Conservation (phyloP, 2,329 filamentous ascomycete genomes). For the Eutypella sp. region DNA sequence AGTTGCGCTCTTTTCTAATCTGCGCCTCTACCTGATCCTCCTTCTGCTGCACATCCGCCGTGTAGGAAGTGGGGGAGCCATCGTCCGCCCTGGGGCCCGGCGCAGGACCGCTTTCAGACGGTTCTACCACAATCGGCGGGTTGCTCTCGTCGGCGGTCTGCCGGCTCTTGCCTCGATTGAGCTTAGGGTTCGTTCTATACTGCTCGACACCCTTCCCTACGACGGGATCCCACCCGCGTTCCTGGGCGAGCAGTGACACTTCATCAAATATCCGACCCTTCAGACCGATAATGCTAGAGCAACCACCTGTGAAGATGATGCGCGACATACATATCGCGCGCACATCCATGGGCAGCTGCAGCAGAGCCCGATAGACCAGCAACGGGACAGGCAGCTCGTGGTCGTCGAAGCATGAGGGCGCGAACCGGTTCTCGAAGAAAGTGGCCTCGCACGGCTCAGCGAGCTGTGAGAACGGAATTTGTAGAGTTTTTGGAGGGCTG, state of each 20-base stretch:
- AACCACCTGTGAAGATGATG: constrained; percentile 80
- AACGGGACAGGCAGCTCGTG: constrained; percentile 75
- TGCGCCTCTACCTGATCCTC: constrained; percentile 55
- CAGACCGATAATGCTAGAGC: constrained; percentile 72
- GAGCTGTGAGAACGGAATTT: constrained; percentile 65
- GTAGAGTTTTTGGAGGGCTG: constrained; percentile 48
- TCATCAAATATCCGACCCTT: constrained; percentile 74
- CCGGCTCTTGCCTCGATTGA: constrained; percentile 28
- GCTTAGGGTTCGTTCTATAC: constrained; percentile 40
- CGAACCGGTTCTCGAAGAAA: constrained; percentile 59
- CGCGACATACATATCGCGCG: constrained; percentile 83
- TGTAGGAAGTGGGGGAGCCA: constrained; percentile 28
- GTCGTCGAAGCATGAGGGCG: constrained; percentile 66
- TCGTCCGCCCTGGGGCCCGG: background rate
- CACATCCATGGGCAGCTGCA: constrained; percentile 74
- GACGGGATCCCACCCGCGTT: constrained; percentile 73
- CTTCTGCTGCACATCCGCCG: constrained; percentile 43
- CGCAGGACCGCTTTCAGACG: constrained; percentile 4
- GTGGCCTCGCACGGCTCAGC: constrained; percentile 70
- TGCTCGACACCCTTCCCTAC: constrained; percentile 62
- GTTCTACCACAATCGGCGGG: constrained; percentile 13
- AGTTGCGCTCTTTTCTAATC: constrained; percentile 42
- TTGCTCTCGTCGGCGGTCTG: constrained; percentile 15
- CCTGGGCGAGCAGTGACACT: constrained; percentile 59
- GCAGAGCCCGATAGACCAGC: constrained; percentile 70